phyloP scores from a whole-genome alignment of 108 stramenopile genomes.

The Stephanodiscus triporus region DNA sequence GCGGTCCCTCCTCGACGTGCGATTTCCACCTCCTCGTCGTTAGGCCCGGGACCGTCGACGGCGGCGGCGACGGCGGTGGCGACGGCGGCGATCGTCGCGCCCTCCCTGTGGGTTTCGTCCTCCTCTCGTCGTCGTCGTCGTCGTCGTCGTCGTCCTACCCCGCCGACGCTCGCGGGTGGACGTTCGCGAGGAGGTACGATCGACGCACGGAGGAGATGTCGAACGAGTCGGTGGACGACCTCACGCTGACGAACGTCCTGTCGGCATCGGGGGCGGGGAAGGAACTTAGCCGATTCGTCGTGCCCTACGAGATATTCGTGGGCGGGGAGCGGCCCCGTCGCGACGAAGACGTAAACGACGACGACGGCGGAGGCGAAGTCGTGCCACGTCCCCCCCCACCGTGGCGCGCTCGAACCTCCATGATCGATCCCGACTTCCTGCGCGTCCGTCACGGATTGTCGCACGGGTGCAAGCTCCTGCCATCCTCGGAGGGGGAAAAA shows the following conservation, averaged over 20 bases:
- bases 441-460: constrained; percentile 9
- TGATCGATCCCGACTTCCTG: constrained; percentile 29
- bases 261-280: constrained; percentile 32
- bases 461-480: constrained; percentile 68
- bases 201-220: constrained; percentile 79
- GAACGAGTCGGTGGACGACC: constrained; percentile 51
- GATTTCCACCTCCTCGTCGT: constrained; percentile 46
- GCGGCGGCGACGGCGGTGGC: background rate
- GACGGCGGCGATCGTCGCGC: constrained; percentile 16
- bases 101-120: constrained; percentile 38
- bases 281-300: constrained; percentile 35
- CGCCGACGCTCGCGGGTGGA: constrained; percentile 31
- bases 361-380: constrained; percentile 17
- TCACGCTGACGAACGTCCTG: constrained; percentile 53
- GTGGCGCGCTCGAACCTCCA: constrained; percentile 42
- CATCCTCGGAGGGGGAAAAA: constrained; percentile 52
- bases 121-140: background rate
- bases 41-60: constrained; percentile 11
- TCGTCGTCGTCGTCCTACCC: background rate
- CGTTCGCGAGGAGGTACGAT: constrained; percentile 67
- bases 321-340: background rate
- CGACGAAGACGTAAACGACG: constrained; percentile 27
- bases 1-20: background rate
- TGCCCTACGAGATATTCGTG: constrained; percentile 51
- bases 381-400: constrained; percentile 2